These are phyloP conservation scores for Calonectria pseudoreteaudii DNA, from an alignment of 2,329 filamentous ascomycete species.

Conservation along the genomic window DNA sequence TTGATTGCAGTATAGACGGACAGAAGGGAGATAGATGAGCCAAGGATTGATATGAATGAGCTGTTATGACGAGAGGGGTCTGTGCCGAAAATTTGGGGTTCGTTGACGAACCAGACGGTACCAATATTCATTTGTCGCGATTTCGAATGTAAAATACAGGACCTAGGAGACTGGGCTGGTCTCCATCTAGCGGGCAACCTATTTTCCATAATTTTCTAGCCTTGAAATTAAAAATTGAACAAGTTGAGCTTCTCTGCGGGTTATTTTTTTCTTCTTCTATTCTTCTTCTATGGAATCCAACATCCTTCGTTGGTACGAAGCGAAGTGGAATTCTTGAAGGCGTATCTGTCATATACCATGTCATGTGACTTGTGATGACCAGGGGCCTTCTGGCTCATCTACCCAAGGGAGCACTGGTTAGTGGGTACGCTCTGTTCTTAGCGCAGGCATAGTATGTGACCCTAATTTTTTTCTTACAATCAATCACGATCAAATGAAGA, in stretches of 20 bases:
- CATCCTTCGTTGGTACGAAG: background rate
- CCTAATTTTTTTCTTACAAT: background rate
- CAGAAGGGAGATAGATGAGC: constrained; percentile 6
- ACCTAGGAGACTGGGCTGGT: background rate
- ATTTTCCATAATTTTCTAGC: background rate
- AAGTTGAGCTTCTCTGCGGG: background rate
- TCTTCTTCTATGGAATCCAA: background rate
- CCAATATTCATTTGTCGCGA: constrained; percentile 9
- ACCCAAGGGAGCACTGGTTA: background rate
- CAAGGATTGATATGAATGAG: background rate
- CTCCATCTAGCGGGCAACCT: background rate
- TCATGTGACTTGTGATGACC: background rate
- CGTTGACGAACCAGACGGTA: background rate
- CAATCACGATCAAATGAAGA: background rate
- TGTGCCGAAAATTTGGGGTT: background rate
- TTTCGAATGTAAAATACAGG: background rate
- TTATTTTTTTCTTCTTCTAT: background rate
- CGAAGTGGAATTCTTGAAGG: background rate
- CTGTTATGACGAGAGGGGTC: background rate
- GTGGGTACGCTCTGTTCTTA: background rate
- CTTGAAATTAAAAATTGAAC: too few relatives aligned
- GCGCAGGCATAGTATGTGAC: background rate
- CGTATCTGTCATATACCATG: background rate
- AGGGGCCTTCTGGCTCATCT: background rate
- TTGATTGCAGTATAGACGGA: constrained; percentile 34